phyloP scores from a whole-genome alignment of 495 filamentous ascomycete genomes.

The Penicillium simplicissimum region DNA sequence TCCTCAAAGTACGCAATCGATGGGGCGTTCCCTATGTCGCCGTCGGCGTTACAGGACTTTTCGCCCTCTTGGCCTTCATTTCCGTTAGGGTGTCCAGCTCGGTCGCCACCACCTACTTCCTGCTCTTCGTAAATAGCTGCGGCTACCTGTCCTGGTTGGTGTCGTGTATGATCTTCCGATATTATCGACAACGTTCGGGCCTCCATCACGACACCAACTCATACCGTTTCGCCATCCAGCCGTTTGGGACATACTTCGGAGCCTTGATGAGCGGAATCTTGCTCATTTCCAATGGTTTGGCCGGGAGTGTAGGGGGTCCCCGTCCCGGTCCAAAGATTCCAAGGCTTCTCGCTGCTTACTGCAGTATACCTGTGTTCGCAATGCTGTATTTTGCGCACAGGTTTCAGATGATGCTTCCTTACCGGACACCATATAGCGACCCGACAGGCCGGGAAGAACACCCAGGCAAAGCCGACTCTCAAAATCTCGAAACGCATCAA shows the following conservation, averaged over 20 bases:
- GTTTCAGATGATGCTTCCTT: constrained; percentile 12
- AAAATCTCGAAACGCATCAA: background rate
- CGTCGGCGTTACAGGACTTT: constrained; percentile 43
- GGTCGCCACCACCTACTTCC: constrained; percentile 49
- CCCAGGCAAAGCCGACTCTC: background rate
- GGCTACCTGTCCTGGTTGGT: constrained; percentile 62
- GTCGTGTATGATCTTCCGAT: constrained; percentile 55
- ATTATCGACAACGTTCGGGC: constrained; percentile 51
- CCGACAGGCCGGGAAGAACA: background rate
- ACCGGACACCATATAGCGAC: background rate
- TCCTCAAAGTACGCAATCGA: constrained; percentile 44
- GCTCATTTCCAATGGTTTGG: constrained; percentile 54
- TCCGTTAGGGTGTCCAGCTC: constrained; percentile 34
- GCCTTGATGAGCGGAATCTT: constrained; percentile 50
- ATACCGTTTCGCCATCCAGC: constrained; percentile 51
- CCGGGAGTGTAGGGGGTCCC: constrained; percentile 46
- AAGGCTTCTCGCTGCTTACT: constrained; percentile 59
- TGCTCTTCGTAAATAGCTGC: constrained; percentile 60
- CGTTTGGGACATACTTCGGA: constrained; percentile 51
- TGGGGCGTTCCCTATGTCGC: constrained; percentile 51
- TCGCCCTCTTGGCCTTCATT: constrained; percentile 37
- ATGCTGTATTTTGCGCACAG: constrained; percentile 35
- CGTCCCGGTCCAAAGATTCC: constrained; percentile 41
- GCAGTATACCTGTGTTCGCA: constrained; percentile 59
- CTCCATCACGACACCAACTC: constrained; percentile 42